phyloP scores from a whole-genome alignment of 176 grass and related monocot species.

The Aegilops umbellulata region DNA sequence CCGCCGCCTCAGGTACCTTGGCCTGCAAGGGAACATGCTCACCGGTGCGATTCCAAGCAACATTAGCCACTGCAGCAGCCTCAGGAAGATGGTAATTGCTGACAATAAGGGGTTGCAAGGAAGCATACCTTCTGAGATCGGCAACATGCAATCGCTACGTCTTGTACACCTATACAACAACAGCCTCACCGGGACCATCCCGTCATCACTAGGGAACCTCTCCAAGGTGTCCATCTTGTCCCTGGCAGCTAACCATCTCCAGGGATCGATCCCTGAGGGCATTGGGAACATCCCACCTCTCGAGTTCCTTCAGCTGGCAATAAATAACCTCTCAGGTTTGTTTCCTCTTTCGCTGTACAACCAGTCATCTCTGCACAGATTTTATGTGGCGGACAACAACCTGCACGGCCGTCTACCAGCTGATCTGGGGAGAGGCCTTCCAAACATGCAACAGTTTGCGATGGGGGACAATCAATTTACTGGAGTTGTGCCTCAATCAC shows the following conservation, averaged over 20 bases:
- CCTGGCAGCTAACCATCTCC: background rate
- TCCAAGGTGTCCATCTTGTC: background rate
- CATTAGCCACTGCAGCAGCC: constrained; percentile 16
- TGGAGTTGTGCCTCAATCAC: background rate
- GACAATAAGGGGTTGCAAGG: background rate
- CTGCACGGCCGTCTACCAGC: background rate
- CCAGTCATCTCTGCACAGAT: background rate
- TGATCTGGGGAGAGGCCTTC: background rate
- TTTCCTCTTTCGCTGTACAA: background rate
- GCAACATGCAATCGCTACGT: background rate
- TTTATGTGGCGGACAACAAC: background rate
- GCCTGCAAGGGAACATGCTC: background rate
- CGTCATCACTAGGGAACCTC: background rate
- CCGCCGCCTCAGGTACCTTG: background rate
- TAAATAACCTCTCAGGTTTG: background rate
- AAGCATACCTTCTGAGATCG: constrained; percentile 8
- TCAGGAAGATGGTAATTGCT: background rate
- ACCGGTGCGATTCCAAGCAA: constrained; percentile 7
- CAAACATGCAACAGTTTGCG: background rate
- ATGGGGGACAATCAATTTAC: background rate
- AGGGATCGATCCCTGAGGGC: background rate
- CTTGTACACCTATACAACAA: background rate
- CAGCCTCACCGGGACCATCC: background rate
- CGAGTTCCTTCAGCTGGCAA: background rate
- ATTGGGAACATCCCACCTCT: constrained; percentile 1